phyloP scores from a whole-genome alignment of 2,329 filamentous ascomycete genomes.

The Elsinoe perseae region DNA sequence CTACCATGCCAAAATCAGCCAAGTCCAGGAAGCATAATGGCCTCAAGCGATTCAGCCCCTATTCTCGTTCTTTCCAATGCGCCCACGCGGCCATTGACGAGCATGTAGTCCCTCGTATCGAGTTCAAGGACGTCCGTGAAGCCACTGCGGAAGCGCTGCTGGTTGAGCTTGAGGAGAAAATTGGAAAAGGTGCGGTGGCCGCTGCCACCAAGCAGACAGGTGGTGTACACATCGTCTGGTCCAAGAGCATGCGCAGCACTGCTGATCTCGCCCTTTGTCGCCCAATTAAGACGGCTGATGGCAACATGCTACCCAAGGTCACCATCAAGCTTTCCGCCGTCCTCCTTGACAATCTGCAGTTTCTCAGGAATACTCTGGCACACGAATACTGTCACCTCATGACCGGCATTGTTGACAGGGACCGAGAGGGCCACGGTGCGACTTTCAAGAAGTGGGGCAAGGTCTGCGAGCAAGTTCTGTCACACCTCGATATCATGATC shows the following conservation, averaged over 20 bases:
- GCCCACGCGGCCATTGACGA: neutral
- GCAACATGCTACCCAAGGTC: neutral
- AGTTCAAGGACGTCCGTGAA: slow-evolving; percentile 56
- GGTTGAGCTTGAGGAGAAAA: slow-evolving; percentile 54
- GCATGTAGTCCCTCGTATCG: slow-evolving; percentile 35
- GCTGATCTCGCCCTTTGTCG: slow-evolving; percentile 53
- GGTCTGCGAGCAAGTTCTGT: neutral
- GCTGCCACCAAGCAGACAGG: slow-evolving; percentile 55
- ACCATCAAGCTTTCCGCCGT: neutral
- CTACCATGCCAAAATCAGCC: neutral
- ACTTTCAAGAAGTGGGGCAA: neutral
- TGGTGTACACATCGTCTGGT: slow-evolving; percentile 66
- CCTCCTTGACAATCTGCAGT: neutral
- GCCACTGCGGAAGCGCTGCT: slow-evolving; percentile 58
- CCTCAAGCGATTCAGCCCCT: neutral
- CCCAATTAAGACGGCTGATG: neutral
- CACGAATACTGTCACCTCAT: neutral
- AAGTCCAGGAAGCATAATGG: neutral
- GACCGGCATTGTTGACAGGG: neutral
- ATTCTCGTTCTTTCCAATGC: neutral
- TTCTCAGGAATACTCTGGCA: neutral
- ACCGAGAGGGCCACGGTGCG: neutral
- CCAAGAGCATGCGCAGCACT: slow-evolving; percentile 69
- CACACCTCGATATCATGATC: neutral
- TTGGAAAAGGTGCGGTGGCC: slow-evolving; percentile 54